Evolutionary conservation across 2,329 filamentous ascomycete genomes (phyloP).

Genomic region (Fusarium newnesense): DNA sequence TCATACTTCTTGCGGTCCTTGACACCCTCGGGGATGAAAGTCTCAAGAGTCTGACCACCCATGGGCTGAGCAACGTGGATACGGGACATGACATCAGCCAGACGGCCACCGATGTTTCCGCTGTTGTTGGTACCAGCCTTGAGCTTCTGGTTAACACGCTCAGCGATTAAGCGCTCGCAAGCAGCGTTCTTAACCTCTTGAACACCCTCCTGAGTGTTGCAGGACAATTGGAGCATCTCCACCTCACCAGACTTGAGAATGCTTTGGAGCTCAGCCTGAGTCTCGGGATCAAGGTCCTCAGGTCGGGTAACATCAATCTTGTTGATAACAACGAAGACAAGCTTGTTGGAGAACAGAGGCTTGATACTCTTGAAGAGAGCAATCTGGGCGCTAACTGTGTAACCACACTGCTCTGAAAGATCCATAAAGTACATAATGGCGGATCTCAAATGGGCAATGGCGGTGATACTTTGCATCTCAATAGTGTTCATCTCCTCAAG

Average conservation of each 20-base stretch:
- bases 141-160: slow-evolving; percentile 94
- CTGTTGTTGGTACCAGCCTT: slow-evolving; percentile 86
- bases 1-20: slow-evolving; percentile 89
- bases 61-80: slow-evolving; percentile 98
- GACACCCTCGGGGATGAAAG: slow-evolving; percentile 87
- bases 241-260: slow-evolving; percentile 89
- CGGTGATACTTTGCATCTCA: slow-evolving; percentile 97
- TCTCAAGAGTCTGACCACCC: slow-evolving; percentile 79
- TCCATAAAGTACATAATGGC: slow-evolving; percentile 99
- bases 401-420: slow-evolving; percentile 95
- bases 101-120: slow-evolving; percentile 80
- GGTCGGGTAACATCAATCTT: slow-evolving; percentile 94
- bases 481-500: slow-evolving; percentile 99
- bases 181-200: slow-evolving; percentile 95
- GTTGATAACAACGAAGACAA: slow-evolving; percentile 97
- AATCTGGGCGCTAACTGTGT: slow-evolving; percentile 91
- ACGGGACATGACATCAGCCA: slow-evolving; percentile 89
- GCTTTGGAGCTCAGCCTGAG: slow-evolving; percentile 79
- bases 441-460: slow-evolving; percentile 94
- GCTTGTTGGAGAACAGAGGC: slow-evolving; percentile 95
- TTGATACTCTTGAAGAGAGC: slow-evolving; percentile 96
- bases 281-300: slow-evolving; percentile 84
- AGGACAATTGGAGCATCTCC: slow-evolving; percentile 92
- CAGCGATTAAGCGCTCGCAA: slow-evolving; percentile 91
- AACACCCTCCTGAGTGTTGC: slow-evolving; percentile 93